Base-by-base conservation (phyloP, 2,329 filamentous ascomycete species). In the Talaromyces amestolkiae region DNA sequence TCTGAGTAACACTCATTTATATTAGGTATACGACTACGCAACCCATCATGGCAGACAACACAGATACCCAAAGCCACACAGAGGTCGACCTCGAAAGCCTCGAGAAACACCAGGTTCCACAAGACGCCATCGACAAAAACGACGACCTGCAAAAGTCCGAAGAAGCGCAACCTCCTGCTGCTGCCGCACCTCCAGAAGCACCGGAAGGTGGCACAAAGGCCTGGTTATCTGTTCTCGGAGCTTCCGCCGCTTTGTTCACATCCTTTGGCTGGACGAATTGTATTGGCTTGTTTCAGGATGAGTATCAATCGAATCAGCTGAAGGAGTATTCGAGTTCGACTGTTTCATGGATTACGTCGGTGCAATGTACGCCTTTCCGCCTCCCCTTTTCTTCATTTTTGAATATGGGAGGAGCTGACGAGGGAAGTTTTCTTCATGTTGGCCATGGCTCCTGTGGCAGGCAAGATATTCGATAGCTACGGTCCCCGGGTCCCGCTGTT, bases 401-500 rank as follows among this genome's bases (percentile, higher is more conserved):
- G 7, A 3, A 19, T n/a, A 22, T 41, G 13, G 19, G 2, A 6
- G 24, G 22, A 58, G 24, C 6, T 37, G 17, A 53, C 1, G n/a
- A 35, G 31, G 37, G 13, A 41, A 65, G 79, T 80, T 5, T 84
- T 85, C 70, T 77, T 86, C 37, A 76, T 86, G 33, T 79, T 85
- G 69, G 76, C 82, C 35, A 74, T 83, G n/a, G 83, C 83, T 8
- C 78, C 84, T 53, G 71, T 84, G 9, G 81, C 82, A 33, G 84
- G 84, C 5, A 83, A 83, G 2, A 67, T 85, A 9, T 85, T 83
- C 67, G 84, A 86, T 73, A 78, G 80, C 15, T 83, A 83, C 19
- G 82, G 82, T 66, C 79, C 83, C 53, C 78, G 77, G 3, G 67
- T 72, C 3, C 74, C 85, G 6, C 72, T 85, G 17, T 63, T 76